Percentiles rank a stretch among this genome's conserved stretches.
These are phyloP conservation scores for Entelexis paramagnoliae DNA, from an alignment of 1,139 yeast genomes.

Conservation along the genomic window DNA sequence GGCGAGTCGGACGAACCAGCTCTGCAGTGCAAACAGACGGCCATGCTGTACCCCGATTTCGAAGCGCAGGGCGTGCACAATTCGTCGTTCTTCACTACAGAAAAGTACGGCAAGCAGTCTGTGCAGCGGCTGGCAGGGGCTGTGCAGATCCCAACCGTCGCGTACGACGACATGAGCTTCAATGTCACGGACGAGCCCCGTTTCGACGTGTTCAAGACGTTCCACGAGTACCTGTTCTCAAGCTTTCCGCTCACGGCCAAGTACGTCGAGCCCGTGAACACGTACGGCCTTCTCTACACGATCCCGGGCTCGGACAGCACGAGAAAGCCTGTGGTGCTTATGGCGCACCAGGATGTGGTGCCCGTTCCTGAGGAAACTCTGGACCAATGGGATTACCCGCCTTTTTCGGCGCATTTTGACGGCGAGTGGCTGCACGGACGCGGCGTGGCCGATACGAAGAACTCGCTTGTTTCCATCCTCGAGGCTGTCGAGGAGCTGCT, in stretches of 20 bases:
- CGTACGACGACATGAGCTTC: slow-evolving; percentile 41
- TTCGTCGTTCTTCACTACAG: slow-evolving; percentile 21
- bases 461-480: slow-evolving; percentile 44
- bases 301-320: slow-evolving; percentile 49
- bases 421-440: slow-evolving; percentile 51
- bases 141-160: slow-evolving; percentile 51
- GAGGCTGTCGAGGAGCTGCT: slow-evolving; percentile 49
- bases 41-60: not conserved
- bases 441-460: slow-evolving; percentile 56
- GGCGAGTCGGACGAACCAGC: not conserved
- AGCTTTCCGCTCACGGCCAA: slow-evolving; percentile 47
- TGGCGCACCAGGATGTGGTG: slow-evolving; percentile 76
- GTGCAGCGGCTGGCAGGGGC: slow-evolving; percentile 37
- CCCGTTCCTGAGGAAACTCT: slow-evolving; percentile 56
- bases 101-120: slow-evolving; percentile 25
- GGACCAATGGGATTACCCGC: slow-evolving; percentile 56
- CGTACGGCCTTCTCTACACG: slow-evolving; percentile 54
- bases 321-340: slow-evolving; percentile 54
- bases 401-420: slow-evolving; percentile 59
- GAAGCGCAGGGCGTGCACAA: slow-evolving; percentile 7
- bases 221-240: slow-evolving; percentile 43
- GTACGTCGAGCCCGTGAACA: slow-evolving; percentile 46
- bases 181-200: slow-evolving; percentile 35
- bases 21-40: not conserved
- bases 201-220: slow-evolving; percentile 38